phyloP scores from a whole-genome alignment of 2,329 filamentous ascomycete genomes.

The Calonectria leucothoes region DNA sequence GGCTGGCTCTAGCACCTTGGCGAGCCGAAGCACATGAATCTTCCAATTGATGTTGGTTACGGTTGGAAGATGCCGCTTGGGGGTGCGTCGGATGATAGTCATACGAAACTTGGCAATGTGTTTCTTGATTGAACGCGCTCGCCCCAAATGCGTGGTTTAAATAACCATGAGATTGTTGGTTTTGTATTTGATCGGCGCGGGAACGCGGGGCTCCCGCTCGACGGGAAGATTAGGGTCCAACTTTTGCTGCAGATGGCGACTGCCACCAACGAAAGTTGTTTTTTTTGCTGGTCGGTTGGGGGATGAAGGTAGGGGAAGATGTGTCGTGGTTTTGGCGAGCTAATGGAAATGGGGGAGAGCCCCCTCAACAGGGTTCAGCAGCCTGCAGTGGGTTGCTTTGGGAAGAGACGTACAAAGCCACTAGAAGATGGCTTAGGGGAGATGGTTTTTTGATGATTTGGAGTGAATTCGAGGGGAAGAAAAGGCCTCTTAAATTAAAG shows the following conservation, averaged over 20 bases:
- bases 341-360: not conserved
- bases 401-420: not conserved
- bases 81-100: not conserved
- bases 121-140: not conserved
- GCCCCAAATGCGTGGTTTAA: no score
- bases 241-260: not conserved
- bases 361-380: not conserved
- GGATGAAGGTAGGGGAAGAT: not conserved
- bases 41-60: not conserved
- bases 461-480: not conserved
- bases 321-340: no score
- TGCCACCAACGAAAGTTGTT: not conserved
- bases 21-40: not conserved
- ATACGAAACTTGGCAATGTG: not conserved
- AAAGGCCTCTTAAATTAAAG: not conserved
- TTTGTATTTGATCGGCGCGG: not conserved
- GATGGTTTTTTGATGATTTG: no score
- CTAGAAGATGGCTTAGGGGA: not conserved
- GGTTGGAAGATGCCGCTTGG: not conserved
- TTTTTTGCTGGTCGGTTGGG: not conserved
- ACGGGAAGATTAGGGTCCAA: not conserved
- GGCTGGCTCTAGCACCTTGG: not conserved
- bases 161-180: not conserved
- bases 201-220: not conserved
- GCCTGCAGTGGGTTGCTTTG: not conserved